A percentile compares a stretch with the other conserved stretches of the same genome.
phyloP scores from a whole-genome alignment of 2,329 filamentous ascomycete genomes.

The Plenodomus lindquistii region DNA sequence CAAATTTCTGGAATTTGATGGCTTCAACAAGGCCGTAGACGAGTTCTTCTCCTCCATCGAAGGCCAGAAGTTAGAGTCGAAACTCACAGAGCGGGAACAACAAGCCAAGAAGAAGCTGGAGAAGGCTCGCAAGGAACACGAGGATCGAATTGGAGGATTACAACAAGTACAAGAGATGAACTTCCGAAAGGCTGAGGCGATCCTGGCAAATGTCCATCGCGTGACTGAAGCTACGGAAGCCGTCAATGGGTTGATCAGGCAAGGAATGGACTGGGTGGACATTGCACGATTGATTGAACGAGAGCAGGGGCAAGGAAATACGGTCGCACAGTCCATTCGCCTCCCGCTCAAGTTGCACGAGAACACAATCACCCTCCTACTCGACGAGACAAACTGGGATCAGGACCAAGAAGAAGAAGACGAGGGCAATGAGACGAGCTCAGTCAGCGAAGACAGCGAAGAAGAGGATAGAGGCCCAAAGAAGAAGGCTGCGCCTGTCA shows the following conservation, averaged over 20 bases:
- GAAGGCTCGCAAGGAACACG: constrained; percentile 80
- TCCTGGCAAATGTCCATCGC: constrained; percentile 86
- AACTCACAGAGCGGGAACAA: constrained; percentile 78
- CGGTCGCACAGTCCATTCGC: constrained; percentile 84
- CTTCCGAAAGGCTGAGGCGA: constrained; percentile 83
- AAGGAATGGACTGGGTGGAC: constrained; percentile 97
- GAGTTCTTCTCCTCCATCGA: constrained; percentile 98
- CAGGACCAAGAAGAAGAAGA: constrained; percentile 64
- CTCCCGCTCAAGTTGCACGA: constrained; percentile 88
- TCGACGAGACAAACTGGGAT: constrained; percentile 71
- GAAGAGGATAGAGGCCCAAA: constrained; percentile 55
- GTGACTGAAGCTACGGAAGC: constrained; percentile 93
- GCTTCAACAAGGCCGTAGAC: constrained; percentile 91
- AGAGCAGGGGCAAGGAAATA: constrained; percentile 78
- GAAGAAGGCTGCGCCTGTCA: constrained; percentile 52
- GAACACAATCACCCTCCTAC: constrained; percentile 78
- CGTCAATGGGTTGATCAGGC: constrained; percentile 85
- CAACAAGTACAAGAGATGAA: constrained; percentile 82
- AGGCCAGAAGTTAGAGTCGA: constrained; percentile 86
- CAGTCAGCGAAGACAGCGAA: constrained; percentile 67
- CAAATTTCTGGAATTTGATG: constrained; percentile 74
- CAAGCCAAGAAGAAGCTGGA: constrained; percentile 83
- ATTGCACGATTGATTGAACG: constrained; percentile 86
- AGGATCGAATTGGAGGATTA: constrained; percentile 80
- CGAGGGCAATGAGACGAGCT: constrained; percentile 63